A percentile compares a stretch with the other conserved stretches of the same genome.
phyloP scores from a whole-genome alignment of 169 alveolate species.

The Babesia caballi region DNA sequence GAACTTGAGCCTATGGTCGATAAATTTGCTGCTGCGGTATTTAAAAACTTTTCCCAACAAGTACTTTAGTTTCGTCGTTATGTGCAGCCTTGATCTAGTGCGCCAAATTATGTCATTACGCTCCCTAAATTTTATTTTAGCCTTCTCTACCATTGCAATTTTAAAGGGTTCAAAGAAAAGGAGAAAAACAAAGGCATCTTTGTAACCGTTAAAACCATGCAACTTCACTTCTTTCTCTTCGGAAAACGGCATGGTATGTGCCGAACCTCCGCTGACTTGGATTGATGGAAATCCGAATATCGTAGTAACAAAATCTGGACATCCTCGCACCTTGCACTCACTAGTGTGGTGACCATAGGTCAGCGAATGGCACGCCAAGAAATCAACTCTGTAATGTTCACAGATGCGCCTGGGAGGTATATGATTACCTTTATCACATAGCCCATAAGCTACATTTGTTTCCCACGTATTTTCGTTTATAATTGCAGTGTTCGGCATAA shows the following conservation, averaged over 20 bases:
- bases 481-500: conserved; percentile 29
- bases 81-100: not conserved
- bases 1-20: not conserved
- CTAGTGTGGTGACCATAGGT: not conserved
- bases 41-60: not conserved
- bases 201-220: not conserved
- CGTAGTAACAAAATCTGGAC: not conserved
- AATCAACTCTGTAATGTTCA: conserved; percentile 20
- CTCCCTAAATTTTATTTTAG: not conserved
- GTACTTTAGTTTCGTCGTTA: not conserved
- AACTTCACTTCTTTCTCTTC: conserved; percentile 2
- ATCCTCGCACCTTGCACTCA: not conserved
- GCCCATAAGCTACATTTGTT: not conserved
- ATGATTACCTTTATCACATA: not conserved
- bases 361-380: conserved; percentile 2
- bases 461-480: conserved; percentile 2
- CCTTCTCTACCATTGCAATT: not conserved
- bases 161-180: not conserved
- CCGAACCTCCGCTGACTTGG: not conserved
- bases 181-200: not conserved
- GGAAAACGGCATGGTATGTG: conserved; percentile 30
- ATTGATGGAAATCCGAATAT: not conserved
- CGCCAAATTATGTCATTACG: conserved; percentile 5
- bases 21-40: not conserved
- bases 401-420: not conserved